Percentiles rank a stretch among this genome's conserved stretches.
These are phyloP conservation scores for Alternaria hordeiaustralica DNA, from an alignment of 2,329 filamentous ascomycete genomes.

Conservation along the genomic window DNA sequence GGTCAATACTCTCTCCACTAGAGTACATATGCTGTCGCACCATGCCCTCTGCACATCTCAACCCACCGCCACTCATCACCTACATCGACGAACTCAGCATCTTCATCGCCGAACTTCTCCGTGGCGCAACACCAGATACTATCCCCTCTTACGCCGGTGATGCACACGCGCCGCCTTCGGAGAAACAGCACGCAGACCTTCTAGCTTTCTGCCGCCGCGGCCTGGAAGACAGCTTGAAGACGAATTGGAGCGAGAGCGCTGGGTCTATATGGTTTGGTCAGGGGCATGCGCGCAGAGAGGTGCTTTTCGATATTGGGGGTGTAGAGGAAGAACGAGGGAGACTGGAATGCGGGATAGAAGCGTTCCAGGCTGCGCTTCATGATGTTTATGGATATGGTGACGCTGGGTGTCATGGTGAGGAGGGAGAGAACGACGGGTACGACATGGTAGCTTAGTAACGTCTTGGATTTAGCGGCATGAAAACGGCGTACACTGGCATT, in stretches of 20 bases:
- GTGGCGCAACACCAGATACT: slow-evolving; percentile 22
- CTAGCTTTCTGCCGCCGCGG: slow-evolving; percentile 48
- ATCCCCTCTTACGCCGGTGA: slow-evolving; percentile 26
- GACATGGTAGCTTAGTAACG: neutral
- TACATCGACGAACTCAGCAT: slow-evolving; percentile 51
- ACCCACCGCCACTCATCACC: slow-evolving; percentile 38
- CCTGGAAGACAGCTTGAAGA: slow-evolving; percentile 52
- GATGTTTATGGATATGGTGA: neutral
- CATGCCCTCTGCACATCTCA: neutral
- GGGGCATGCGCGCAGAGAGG: slow-evolving; percentile 53
- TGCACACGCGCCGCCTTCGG: neutral
- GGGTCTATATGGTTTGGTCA: slow-evolving; percentile 55
- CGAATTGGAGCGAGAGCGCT: slow-evolving; percentile 53
- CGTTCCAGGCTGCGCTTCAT: neutral
- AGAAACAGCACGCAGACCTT: slow-evolving; percentile 16
- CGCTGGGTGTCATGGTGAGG: too few species aligned
- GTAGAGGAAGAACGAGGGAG: slow-evolving; percentile 38
- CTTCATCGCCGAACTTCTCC: slow-evolving; percentile 39
- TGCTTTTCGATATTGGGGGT: slow-evolving; percentile 47
- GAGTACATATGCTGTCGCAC: slow-evolving; percentile 55
- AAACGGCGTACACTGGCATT: neutral
- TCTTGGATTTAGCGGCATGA: neutral
- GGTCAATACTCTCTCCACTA: slow-evolving; percentile 50
- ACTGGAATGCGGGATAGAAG: slow-evolving; percentile 9
- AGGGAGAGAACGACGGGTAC: neutral